phyloP scores from a whole-genome alignment of 768 basidiomycete species.

The Tulasnella sp. region DNA sequence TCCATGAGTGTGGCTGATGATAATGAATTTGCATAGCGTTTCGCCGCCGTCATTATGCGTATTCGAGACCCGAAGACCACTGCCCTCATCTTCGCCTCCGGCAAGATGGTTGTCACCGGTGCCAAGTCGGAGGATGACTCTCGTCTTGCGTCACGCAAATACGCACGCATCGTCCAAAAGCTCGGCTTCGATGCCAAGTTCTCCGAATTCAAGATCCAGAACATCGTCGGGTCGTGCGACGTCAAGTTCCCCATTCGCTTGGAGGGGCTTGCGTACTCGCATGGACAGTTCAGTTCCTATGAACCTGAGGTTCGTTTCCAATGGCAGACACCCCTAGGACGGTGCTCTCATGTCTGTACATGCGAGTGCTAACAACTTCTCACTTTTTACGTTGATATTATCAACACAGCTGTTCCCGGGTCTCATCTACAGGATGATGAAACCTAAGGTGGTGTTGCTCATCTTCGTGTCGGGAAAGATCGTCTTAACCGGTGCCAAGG shows the following conservation, averaged over 20 bases:
- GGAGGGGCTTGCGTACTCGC: constrained; percentile 93
- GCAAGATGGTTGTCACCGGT: constrained; percentile 99
- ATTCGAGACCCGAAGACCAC: constrained; percentile 99
- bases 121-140: constrained; percentile 99
- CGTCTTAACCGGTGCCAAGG: constrained; percentile 97
- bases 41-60: constrained; percentile 99
- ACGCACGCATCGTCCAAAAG: constrained; percentile 98
- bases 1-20: background rate
- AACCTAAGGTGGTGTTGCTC: constrained; percentile 95
- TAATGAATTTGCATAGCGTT: constrained; percentile 56
- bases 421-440: constrained; percentile 98
- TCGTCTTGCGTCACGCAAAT: constrained; percentile 91
- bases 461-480: constrained; percentile 99
- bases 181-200: constrained; percentile 99
- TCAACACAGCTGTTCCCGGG: constrained; percentile 88
- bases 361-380: background rate
- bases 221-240: constrained; percentile 96
- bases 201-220: constrained; percentile 99
- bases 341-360: background rate
- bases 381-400: constrained; percentile 20
- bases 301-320: constrained; percentile 70
- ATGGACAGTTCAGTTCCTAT: constrained; percentile 96
- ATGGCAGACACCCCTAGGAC: background rate
- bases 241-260: constrained; percentile 98
- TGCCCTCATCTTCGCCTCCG: constrained; percentile 96